phyloP scores from a whole-genome alignment of 73 alveolate genomes.

The Stentor roeselii region DNA sequence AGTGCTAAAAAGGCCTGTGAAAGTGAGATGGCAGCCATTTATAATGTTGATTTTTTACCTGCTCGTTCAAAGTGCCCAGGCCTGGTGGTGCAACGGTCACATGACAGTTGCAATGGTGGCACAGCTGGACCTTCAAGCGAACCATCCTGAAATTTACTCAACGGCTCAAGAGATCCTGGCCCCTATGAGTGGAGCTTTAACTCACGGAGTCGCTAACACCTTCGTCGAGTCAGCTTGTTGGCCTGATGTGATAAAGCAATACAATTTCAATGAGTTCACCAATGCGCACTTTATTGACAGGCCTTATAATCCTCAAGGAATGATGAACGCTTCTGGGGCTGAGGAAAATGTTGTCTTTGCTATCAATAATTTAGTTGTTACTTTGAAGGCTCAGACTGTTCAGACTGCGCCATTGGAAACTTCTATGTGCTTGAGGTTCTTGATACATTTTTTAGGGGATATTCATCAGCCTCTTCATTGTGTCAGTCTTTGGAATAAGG shows the following conservation, averaged over 20 bases:
- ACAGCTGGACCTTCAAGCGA: neutral
- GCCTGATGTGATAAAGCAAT: constrained; percentile 56
- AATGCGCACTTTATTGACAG: constrained; percentile 53
- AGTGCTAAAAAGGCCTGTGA: neutral
- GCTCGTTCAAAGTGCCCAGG: too few species aligned
- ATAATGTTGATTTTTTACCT: too few species aligned
- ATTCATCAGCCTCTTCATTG: constrained; percentile 71
- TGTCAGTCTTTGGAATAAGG: constrained; percentile 29
- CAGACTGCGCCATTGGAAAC: constrained; percentile 30
- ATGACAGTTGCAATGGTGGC: neutral
- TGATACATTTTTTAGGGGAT: constrained; percentile 69
- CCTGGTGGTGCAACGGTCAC: neutral
- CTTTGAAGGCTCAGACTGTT: neutral
- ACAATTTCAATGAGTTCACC: constrained; percentile 33
- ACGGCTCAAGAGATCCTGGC: neutral
- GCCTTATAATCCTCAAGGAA: constrained; percentile 37
- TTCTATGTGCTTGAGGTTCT: constrained; percentile 45
- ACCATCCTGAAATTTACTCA: neutral
- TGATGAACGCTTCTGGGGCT: constrained; percentile 10
- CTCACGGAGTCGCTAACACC: constrained; percentile 7
- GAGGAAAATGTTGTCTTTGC: constrained; percentile 18
- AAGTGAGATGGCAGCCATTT: neutral
- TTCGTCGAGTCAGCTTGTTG: constrained; percentile 59
- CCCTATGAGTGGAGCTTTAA: constrained; percentile 1
- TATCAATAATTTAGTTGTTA: constrained; percentile 11